phyloP scores from a whole-genome alignment of 2,329 filamentous ascomycete genomes.

The Leptographium procerum region DNA sequence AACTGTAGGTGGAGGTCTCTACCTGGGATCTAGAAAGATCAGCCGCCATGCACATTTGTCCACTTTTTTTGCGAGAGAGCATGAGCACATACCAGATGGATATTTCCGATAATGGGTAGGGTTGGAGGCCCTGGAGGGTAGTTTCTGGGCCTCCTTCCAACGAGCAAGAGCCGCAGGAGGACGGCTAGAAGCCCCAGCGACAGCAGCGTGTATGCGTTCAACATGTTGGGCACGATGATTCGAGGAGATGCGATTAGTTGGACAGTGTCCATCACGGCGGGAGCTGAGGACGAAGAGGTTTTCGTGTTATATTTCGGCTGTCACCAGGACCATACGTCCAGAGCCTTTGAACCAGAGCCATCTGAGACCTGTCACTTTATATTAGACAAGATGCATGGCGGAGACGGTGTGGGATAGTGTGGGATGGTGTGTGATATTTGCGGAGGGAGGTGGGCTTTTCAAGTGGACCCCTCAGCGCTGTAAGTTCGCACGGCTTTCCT shows the following conservation, averaged over 20 bases:
- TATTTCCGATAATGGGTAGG: slow-evolving; percentile 17
- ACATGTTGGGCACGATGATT: background rate
- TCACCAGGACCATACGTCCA: too few relatives aligned
- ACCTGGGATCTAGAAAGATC: background rate
- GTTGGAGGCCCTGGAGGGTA: slow-evolving; percentile 18
- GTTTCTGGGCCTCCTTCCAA: slow-evolving; percentile 2
- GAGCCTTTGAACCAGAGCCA: too few relatives aligned
- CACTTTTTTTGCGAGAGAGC: too few relatives aligned
- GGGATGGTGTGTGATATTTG: too few relatives aligned
- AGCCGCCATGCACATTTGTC: background rate
- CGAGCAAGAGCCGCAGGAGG: slow-evolving; percentile 2
- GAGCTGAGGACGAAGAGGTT: too few relatives aligned
- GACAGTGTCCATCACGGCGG: background rate
- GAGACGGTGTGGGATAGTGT: background rate
- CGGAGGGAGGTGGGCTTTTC: too few relatives aligned
- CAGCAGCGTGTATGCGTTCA: too few relatives aligned
- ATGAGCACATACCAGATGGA: slow-evolving; percentile 19
- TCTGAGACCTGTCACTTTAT: too few relatives aligned
- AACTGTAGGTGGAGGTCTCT: slow-evolving; percentile 29
- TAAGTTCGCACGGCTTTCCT: too few relatives aligned
- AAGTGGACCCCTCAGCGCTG: too few relatives aligned
- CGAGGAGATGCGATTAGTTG: background rate
- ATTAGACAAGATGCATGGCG: background rate
- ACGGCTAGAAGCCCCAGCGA: background rate
- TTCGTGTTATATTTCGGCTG: too few relatives aligned